These are phyloP conservation scores for Boletus pseudopeckii DNA, from an alignment of 768 basidiomycete genomes.

Conservation along the genomic window DNA sequence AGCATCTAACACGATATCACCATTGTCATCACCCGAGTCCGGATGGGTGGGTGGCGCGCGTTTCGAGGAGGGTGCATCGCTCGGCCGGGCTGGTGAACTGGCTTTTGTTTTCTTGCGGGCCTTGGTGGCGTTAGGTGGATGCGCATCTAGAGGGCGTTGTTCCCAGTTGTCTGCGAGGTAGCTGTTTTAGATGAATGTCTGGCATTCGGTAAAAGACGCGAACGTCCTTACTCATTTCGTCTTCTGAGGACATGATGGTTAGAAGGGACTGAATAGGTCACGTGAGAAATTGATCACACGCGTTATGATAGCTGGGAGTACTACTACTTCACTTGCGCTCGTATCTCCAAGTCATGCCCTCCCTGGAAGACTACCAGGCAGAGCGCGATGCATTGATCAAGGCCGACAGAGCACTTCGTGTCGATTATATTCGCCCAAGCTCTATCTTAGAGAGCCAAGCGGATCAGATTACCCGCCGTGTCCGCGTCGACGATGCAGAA, in stretches of 20 bases:
- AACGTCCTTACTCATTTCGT: conserved; percentile 30
- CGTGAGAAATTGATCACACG: background rate
- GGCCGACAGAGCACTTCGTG: conserved; percentile 48
- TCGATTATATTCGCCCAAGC: conserved; percentile 38
- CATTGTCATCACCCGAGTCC: background rate
- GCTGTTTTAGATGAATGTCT: conserved; percentile 26
- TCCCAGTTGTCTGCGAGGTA: conserved; percentile 23
- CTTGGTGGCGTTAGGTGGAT: conserved; percentile 8
- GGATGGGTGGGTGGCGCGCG: background rate
- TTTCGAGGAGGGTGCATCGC: conserved; percentile 17
- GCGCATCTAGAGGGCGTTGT: conserved; percentile 3
- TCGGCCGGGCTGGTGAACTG: conserved; percentile 10
- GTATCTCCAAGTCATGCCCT: background rate
- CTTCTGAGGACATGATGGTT: conserved; percentile 31
- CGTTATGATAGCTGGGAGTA: background rate
- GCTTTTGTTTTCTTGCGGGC: conserved; percentile 22
- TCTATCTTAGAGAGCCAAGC: conserved; percentile 47
- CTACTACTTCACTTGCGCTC: background rate
- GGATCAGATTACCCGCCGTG: conserved; percentile 51
- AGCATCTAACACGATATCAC: background rate
- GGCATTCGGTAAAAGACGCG: background rate
- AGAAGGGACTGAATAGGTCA: conserved; percentile 2
- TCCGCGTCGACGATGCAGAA: conserved; percentile 52
- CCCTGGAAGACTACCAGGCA: conserved; percentile 20
- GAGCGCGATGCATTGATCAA: conserved; percentile 31